These are phyloP conservation scores for Solanum piurae DNA, from an alignment of 257 asterid species.

Conservation along the genomic window DNA sequence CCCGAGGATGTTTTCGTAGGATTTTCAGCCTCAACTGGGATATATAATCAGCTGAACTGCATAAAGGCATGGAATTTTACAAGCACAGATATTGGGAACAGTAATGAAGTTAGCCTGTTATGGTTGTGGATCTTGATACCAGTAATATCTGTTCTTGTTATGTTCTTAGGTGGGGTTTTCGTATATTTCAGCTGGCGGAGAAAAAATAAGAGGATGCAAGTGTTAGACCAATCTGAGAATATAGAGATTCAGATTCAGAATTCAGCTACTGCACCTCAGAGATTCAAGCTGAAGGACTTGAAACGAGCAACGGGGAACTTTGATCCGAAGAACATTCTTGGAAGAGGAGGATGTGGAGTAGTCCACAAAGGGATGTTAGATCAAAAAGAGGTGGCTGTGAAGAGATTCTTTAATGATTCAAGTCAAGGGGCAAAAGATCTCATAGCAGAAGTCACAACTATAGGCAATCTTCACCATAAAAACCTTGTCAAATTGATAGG, in stretches of 20 bases:
- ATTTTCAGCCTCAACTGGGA: constrained; percentile 12
- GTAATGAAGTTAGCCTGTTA: not conserved
- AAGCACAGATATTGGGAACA: not conserved
- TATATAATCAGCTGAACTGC: not conserved
- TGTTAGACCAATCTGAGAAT: not conserved
- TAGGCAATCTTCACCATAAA: constrained; percentile 5
- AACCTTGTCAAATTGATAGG: constrained; percentile 8
- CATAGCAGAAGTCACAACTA: constrained; percentile 12
- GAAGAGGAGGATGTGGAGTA: constrained; percentile 13
- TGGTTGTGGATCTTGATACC: constrained; percentile 10
- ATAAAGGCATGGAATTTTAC: constrained; percentile 8
- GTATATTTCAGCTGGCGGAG: not conserved
- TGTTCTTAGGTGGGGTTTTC: not conserved
- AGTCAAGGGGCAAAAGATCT: constrained; percentile 1
- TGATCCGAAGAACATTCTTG: not conserved
- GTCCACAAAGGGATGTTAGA: not conserved
- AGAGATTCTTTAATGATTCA: not conserved
- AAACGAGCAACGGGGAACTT: not conserved
- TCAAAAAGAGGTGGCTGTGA: constrained; percentile 2
- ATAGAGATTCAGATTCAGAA: not conserved
- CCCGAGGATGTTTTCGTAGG: constrained; percentile 2
- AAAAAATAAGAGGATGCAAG: not conserved
- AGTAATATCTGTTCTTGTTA: not conserved
- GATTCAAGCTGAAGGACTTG: not conserved
- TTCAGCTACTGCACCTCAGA: constrained; percentile 6